Evolutionary conservation across 129 eudicot genomes (phyloP), one percentile per base, ranked within the genome.

Genomic region (Rutidosis leptorrhynchoides): DNA sequence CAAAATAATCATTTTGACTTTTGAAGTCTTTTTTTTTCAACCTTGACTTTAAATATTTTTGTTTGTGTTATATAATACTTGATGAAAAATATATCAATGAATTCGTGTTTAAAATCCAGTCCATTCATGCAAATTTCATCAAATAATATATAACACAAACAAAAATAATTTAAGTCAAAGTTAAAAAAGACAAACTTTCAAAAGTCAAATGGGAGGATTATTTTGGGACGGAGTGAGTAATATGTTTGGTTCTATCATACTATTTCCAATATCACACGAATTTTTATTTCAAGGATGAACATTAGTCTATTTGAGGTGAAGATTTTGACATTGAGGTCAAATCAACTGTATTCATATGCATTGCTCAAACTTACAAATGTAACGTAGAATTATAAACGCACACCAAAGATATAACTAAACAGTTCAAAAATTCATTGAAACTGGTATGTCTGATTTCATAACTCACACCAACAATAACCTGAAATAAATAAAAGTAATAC

Each of bases 401-500:
- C 64, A 55, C 19, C 5, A n/a, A 35, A 15, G 17, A n/a, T 17
- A 46, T 15, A 1, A 37, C 1, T 23, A 24, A 20, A 12, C 5
- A 15, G 7, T 7, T 20, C 14, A 29, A 68, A 29, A 68, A 0
- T 16, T 54, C 14, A 6, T 12, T 6, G 32, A 68, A 35, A 45
- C 14, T 57, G 10, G 1, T 42, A 27, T 49, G 64, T 63, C 51
- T 29, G 32, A 66, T 30, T 9, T 67, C 19, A 52, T 10, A 32
- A 53, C 70, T 72, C 64, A 52, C 33, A 52, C 23, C 1, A 23
- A 40, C 21, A 4, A 28, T 19, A 58, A 73, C 10, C 54, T 40
- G 42, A 49, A 26, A 72, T 26, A 79, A 68, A 75, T 24, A 51
- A 51, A 33, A 68, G 11, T 30, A 19, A 58, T 83, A 89, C 98